Evolutionary conservation across 352 stramenopile genomes (phyloP).

Genomic region (Phytophthora crassamura): DNA sequence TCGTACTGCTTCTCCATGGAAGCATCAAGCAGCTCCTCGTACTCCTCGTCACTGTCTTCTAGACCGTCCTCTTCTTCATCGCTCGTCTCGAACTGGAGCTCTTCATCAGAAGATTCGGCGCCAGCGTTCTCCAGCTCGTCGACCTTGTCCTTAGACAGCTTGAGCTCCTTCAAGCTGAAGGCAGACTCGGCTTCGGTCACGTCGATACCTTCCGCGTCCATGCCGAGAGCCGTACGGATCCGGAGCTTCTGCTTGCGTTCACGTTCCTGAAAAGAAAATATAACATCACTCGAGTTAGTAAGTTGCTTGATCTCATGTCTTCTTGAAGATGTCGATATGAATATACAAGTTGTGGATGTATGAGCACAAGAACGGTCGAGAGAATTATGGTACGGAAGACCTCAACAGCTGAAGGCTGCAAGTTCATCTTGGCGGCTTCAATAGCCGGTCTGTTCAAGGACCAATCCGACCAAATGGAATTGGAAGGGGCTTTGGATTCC

Average conservation of each 20-base stretch:
- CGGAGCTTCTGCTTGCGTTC: slow-evolving; percentile 88
- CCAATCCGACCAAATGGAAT: slow-evolving; percentile 83
- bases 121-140: slow-evolving; percentile 79
- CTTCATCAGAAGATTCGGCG: slow-evolving; percentile 47
- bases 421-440: slow-evolving; percentile 84
- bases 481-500: slow-evolving; percentile 88
- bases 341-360: slow-evolving; percentile 56
- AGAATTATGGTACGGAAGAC: slow-evolving; percentile 69
- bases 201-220: slow-evolving; percentile 87
- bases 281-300: slow-evolving; percentile 15
- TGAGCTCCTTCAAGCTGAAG: slow-evolving; percentile 84
- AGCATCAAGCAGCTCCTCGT: slow-evolving; percentile 76
- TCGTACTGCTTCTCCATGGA: slow-evolving; percentile 91
- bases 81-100: slow-evolving; percentile 46
- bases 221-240: slow-evolving; percentile 79
- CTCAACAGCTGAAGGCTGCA: slow-evolving; percentile 93
- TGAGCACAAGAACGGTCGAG: slow-evolving; percentile 93
- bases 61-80: slow-evolving; percentile 44
- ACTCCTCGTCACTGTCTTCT: slow-evolving; percentile 77
- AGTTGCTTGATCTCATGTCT: neutral
- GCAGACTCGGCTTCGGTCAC: slow-evolving; percentile 80
- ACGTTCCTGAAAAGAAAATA: slow-evolving; percentile 61
- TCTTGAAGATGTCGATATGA: slow-evolving; percentile 2
- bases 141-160: slow-evolving; percentile 79
- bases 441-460: slow-evolving; percentile 95